Base-by-base conservation (phyloP, 805 yeast genomes). In the Wickerhamomyces chambardii region DNA sequence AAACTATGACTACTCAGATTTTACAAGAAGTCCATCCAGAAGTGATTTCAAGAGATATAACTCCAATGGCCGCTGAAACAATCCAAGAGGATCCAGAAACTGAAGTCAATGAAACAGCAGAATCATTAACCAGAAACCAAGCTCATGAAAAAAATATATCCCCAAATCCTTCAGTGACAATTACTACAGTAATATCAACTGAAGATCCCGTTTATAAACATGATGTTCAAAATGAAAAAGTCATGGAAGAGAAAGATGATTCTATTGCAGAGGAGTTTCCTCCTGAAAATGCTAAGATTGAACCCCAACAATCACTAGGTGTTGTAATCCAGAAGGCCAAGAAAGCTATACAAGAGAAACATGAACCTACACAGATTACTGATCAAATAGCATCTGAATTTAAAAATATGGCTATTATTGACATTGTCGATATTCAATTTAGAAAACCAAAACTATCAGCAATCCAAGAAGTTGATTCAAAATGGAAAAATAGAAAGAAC, bases 361-460 rank as follows among this genome's bases (percentile, higher is more conserved):
- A 43, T 3, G 49, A 48, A 3, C 11, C 38, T 4, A 41, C 33
- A 29, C 39, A 37, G 12, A 15, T 34, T 19, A 44, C 43, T 9
- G 35, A 33, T 4, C 55, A 49, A 2, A 58, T 63, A 2, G 47
- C 58, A 7, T 51, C 50, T 12, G 38, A 47, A 15, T 43, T 64
- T 11, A 44, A 49, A 11, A 49, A 61, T 33, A 35, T 66, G 15
- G 61, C 63, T 0, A 52, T 64, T 15, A 62, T 64, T 3, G 68
- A 61, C 35, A 41, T 46, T 2, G 37, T 43, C 6, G 47, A 53
- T 3, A 25, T 58, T 6, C 44, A 47, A 15, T 35, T 39, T 5
- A 32, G 48, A 9, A 7, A n/a, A 8, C 24, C 17, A 4, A 12
- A 17, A 30, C 30, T 36, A 17, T 18, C 10, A 17, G 9, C 25